Evolutionary conservation across 371 early-diverging fungal species (phyloP), one percentile per base, ranked within the genome.

Genomic region (Catenaria anguillulae): DNA sequence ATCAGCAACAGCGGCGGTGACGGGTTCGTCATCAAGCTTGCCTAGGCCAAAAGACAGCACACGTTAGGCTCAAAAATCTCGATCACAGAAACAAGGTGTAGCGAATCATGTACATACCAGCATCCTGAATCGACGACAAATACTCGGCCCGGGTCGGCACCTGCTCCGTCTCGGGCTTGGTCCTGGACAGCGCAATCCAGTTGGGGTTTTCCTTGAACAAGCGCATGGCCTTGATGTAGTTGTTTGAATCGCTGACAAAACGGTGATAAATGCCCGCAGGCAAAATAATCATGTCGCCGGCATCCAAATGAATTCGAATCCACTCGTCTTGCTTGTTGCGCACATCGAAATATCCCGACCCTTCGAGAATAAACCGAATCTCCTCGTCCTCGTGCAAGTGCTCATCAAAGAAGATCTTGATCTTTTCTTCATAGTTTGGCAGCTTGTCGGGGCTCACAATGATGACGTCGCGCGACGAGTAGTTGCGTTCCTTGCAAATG

Each of bases 341-440:
- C 37, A 89, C 84, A 67, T 89, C 91, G 75, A 94, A 93, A 73
- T 83, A 94, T 13, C 94, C 95, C 23, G 82, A 75, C 21, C 97
- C 97, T 42, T 86, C 92, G 37, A 90, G 65, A 61, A 95, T 83
- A 66, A 74, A 93, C 34, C 97, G 85, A 64, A 96, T 93, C 73
- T 97, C 96, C 74, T 95, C 97, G 69, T 95, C 96, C 68, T 92
- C 94, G 70, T 94, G 95, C 64, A 94, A 73, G 72, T 95, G 94
- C 85, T 94, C 95, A 42, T 82, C 80, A 73, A 92, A 95, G 70
- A 97, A 97, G 23, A 71, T 83, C 75, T 91, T 88, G 66, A 95
- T 77, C 74, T 92, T 93, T n/a, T 78, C 82, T 60, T 91, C 93
- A 70, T 92, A 94, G 63, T 78, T 70, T 31, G 79, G 83, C 68